Evolutionary conservation across 139 green algal genomes (phyloP), one percentile per base, ranked within the genome.

Genomic region (Haematococcus lacustris): DNA sequence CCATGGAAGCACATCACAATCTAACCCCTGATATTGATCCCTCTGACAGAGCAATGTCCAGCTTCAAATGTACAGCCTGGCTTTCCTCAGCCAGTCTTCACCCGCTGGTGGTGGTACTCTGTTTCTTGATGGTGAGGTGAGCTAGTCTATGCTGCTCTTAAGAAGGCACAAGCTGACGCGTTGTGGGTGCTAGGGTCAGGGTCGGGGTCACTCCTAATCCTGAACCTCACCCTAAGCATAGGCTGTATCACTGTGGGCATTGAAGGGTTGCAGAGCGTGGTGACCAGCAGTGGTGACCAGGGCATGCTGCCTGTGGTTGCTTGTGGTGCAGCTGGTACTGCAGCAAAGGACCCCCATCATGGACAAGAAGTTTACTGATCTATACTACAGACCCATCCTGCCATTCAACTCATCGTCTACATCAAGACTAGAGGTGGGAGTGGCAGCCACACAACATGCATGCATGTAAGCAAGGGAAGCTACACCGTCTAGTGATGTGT

Each of bases 21-120:
- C 62, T 69, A 9, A 41, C 7, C 6, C 13, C 62, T 69, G 9
- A 64, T 63, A 4, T 40, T 63, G 30, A 66, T 33, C 5, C 5
- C 13, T 3, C 39, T 25, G 34, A 61, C 75, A 84, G 79, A 67
- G 51, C 6, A 65, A 50, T 25, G 35, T 85, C 28, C 35, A 61
- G 9, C 63, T 85, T 3, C 32, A 82, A 5, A 82, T 85, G 76
- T 82, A 79, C 69, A 39, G 13, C 2, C 62, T 85, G 6, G 79
- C 75, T 3, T 85, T 82, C 68, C 3, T 80, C 1, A 57, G 63
- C 1, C 37, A 79, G 53, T 76, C 40, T 32, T 78, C 73, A 2
- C 34, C 66, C 1, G 30, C 70, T 7, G 75, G 70, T 30, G 79
- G 79, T 1, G 61, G 63, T 0, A n/a, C 60, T 34, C 38, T 85